Base-by-base conservation (phyloP, 2,329 filamentous ascomycete genomes). In the Monosporascus sp. region DNA sequence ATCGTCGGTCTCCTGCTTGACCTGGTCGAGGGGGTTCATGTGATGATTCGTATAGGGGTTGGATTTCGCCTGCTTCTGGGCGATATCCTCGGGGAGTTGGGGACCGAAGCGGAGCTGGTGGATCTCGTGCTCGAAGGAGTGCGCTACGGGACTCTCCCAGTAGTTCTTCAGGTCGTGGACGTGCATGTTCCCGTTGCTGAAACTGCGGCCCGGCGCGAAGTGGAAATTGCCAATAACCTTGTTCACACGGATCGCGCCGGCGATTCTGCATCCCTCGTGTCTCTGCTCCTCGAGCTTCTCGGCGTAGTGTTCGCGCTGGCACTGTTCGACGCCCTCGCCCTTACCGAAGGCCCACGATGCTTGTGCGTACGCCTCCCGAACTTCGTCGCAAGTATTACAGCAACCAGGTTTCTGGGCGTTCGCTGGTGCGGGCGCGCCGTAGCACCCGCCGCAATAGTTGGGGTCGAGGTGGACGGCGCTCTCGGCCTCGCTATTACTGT, bases 191-290 rank as follows among this genome's bases (percentile, higher is more conserved):
- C 90, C 91, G 67, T 89, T 96, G 72, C 88, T 96, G 81, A 97
- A 97, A 70, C 88, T 93, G 73, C 93, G 90, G 64, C 94, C 94
- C 1, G 94, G 94, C 1, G 95, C 94, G 64, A 99, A 88, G 73
- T 99, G 94, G 81, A 99, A 99, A 77, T 99, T 99, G 53, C 94
- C 94, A 51, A 99, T 82, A 25, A 99, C 94, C 76, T 99, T 99
- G 80, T 99, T 99, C 61, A 99, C 95, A 48, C 90, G 89, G 62
- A 99, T 82, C 39, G 85, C 84, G 55, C 94, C 94, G 71, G 97
- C 91, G 59, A 99, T 88, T 49, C 94, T 89, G 74, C 94, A 99
- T 54, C 94, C 94, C 74, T 99, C 95, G 50, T 86, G 82, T 53
- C 92, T 84, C 75, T 97, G 93, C 57, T 84, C 85, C 67, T 96